Percentiles rank a stretch among this genome's conserved stretches.
Conservation (phyloP, 108 stramenopile genomes). For the Nannochloropsis salina region DNA sequence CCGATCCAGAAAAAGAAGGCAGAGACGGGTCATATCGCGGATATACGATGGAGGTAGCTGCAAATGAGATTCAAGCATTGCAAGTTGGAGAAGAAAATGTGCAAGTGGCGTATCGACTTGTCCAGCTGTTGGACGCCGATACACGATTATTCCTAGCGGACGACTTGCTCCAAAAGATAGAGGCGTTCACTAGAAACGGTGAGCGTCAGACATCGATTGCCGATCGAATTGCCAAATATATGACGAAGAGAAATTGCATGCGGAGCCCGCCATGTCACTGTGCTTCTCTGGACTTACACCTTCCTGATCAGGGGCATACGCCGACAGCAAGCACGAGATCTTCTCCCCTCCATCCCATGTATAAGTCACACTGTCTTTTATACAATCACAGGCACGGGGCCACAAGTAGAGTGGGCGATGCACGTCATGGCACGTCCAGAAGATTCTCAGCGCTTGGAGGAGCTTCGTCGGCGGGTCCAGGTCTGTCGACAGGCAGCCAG, state of each 20-base stretch:
- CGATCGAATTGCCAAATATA: no score
- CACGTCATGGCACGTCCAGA: background rate
- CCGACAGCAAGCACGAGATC: no score
- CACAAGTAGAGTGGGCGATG: background rate
- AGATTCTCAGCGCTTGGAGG: background rate
- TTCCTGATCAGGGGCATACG: no score
- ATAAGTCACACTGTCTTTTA: no score
- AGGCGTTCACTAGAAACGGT: background rate
- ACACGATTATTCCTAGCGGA: conserved; percentile 19
- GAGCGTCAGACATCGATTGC: background rate
- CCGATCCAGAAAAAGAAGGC: conserved; percentile 14
- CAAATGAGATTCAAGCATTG: background rate
- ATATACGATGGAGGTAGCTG: background rate
- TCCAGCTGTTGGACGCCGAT: conserved; percentile 7
- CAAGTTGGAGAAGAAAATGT: conserved; percentile 2
- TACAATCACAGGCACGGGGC: background rate
- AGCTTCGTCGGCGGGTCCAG: background rate
- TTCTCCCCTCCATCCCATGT: no score
- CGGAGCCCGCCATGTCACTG: no score
- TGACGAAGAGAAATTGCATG: no score
- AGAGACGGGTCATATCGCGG: background rate
- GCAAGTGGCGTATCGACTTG: background rate
- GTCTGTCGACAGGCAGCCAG: conserved; percentile 13
- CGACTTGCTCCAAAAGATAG: conserved; percentile 6
- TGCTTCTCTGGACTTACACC: no score